Conservation (phyloP, 2,329 filamentous ascomycete genomes). For the Aspergillus neoniger region DNA sequence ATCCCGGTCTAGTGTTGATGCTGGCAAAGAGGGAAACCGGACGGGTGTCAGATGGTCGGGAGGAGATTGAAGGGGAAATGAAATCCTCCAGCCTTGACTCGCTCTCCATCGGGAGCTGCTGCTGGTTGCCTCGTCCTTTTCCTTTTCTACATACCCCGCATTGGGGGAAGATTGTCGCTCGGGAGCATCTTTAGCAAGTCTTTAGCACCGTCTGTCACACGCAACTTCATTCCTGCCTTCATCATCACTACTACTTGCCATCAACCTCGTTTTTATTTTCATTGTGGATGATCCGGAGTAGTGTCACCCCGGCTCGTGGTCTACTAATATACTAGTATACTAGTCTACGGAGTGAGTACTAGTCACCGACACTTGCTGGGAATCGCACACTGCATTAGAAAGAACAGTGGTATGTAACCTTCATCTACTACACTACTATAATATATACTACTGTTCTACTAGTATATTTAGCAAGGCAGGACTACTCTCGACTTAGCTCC, state of each 20-base stretch:
- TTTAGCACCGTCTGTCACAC: conserved; percentile 2
- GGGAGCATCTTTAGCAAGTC: not conserved
- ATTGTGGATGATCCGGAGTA: not conserved
- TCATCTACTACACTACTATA: too few species aligned
- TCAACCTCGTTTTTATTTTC: too few species aligned
- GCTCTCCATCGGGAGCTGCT: not conserved
- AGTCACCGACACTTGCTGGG: too few species aligned
- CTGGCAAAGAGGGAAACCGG: not conserved
- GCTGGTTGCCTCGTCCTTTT: conserved; percentile 1
- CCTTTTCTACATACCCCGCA: conserved; percentile 7
- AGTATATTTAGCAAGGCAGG: too few species aligned
- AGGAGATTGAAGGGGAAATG: not conserved
- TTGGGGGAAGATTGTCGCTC: not conserved
- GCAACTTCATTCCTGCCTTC: not conserved
- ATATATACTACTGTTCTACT: too few species aligned
- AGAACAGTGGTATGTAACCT: too few species aligned
- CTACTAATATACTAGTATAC: too few species aligned
- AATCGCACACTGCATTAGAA: too few species aligned
- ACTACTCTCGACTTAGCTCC: not conserved
- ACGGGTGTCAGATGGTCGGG: not conserved
- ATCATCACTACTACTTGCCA: too few species aligned
- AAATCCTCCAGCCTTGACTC: not conserved
- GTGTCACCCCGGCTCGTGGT: not conserved
- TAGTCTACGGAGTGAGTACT: too few species aligned
- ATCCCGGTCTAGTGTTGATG: too few species aligned